Conservation (phyloP, 129 eudicot species). For the Pseudognaphalium luteoalbum region DNA sequence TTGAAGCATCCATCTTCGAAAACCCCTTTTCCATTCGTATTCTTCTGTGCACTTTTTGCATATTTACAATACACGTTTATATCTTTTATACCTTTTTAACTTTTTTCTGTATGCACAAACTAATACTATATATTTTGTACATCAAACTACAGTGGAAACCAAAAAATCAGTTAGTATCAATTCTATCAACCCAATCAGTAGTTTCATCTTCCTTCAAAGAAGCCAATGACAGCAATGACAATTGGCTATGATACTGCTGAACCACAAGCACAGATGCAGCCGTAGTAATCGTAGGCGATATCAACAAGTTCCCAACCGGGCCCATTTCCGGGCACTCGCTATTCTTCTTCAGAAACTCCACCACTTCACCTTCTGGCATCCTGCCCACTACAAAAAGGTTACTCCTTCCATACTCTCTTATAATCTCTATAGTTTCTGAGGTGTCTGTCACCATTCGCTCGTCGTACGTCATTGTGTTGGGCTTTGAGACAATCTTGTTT, state of each 20-base stretch:
- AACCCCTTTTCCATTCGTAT: background rate
- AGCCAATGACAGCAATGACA: slow-evolving; percentile 39
- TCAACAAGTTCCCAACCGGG: slow-evolving; percentile 57
- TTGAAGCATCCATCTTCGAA: background rate
- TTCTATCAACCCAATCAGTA: slow-evolving; percentile 17
- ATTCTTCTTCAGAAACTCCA: slow-evolving; percentile 33
- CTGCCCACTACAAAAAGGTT: slow-evolving; percentile 67
- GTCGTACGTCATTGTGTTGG: slow-evolving; percentile 38
- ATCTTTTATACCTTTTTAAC: background rate
- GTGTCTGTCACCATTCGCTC: slow-evolving; percentile 41
- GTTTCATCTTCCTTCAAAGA: slow-evolving; percentile 42
- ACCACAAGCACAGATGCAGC: slow-evolving; percentile 63
- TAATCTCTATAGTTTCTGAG: slow-evolving; percentile 24
- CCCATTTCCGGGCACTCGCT: slow-evolving; percentile 70
- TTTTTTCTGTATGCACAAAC: background rate
- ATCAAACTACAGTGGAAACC: background rate
- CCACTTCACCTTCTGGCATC: slow-evolving; percentile 58
- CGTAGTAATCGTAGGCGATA: slow-evolving; percentile 38
- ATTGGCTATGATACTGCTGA: slow-evolving; percentile 48
- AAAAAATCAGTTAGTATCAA: background rate
- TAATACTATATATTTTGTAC: background rate
- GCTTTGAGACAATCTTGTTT: slow-evolving; percentile 9
- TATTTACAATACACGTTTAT: background rate
- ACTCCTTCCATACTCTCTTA: slow-evolving; percentile 40
- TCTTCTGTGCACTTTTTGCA: background rate